Conservation (phyloP, 208 protist species). For the Herpetomonas tarakana region DNA sequence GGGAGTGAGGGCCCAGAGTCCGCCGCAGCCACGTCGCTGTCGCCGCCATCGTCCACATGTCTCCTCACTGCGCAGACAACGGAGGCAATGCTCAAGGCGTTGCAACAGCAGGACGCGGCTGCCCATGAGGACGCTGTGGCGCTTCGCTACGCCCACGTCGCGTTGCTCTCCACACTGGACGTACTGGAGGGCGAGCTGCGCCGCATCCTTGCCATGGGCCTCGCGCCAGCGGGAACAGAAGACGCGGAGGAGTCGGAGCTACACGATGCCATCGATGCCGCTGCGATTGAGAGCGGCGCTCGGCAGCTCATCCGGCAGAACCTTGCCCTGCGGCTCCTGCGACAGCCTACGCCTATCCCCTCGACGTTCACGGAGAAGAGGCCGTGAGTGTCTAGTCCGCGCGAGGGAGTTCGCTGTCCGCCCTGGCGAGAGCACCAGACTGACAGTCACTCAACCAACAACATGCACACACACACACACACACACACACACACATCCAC, state of each 20-base stretch:
- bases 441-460: no score
- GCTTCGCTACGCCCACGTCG: slow-evolving; percentile 72
- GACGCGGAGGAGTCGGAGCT: slow-evolving; percentile 2
- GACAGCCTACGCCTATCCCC: neutral
- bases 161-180: slow-evolving; percentile 62
- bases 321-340: slow-evolving; percentile 38
- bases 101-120: slow-evolving; percentile 41
- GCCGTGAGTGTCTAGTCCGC: no score
- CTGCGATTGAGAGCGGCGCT: slow-evolving; percentile 69
- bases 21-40: neutral
- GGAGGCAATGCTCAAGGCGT: slow-evolving; percentile 28
- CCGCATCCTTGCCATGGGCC: slow-evolving; percentile 49
- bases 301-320: slow-evolving; percentile 73
- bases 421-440: no score
- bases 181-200: slow-evolving; percentile 73
- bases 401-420: no score
- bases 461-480: no score
- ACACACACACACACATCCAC: no score
- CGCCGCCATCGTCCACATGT: neutral
- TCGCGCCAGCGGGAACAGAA: slow-evolving; percentile 10
- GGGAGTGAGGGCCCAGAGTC: slow-evolving; percentile 12
- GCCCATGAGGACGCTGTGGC: slow-evolving; percentile 49
- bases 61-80: slow-evolving; percentile 11
- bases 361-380: neutral
- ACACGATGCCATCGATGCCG: slow-evolving; percentile 37